Base-by-base conservation (phyloP, 306 rosid species). In the Arachis stenosperma region DNA sequence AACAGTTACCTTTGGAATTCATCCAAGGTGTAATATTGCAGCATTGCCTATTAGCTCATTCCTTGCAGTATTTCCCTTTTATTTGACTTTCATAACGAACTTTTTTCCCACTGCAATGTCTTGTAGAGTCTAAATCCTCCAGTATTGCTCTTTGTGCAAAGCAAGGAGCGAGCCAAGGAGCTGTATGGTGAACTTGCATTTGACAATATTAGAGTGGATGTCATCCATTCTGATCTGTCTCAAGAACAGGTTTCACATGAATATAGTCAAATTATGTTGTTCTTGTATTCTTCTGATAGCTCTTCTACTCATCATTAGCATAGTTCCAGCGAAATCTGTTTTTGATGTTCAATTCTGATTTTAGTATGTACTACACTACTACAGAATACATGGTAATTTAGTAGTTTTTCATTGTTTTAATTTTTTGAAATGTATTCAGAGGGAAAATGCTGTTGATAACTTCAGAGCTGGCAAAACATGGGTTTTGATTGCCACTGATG, bases 151-250 rank as follows among this genome's bases (percentile, higher is more conserved):
- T 94, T 94, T 73, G 83, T 90, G 73, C 97, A 94, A 90, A 94
- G 95, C 91, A 94, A 94, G 94, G 97, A 85, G 82, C 90, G 99
- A 17, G 99, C 99, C 40, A 91, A 91, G 85, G 91, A 94, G 56
- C 90, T 94, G 58, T 74, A 83, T n/a, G 79, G 87, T 53, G 97
- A 91, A 80, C 89, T 94, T 51, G 80, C 83, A 75, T 83, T 75
- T 83, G 96, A 90, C 77, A 69, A 87, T 81, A 83, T 94, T 51
- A 84, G 96, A 86, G 97, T 87, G 66, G 91, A 81, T 71, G 95
- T 83, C 57, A 83, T 94, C 78, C 99, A 94, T 87, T 88, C 99
- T 70, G 97, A 94, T 85, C 77, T 94, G 82, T 73, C 90, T 30
- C 93, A 91, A 82, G 76, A 60, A 58, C 81, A 90, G 94, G 99